Percentiles rank a stretch among this genome's conserved stretches.
Conservation (phyloP, 345 rosid genomes). For the Populus davidiana region DNA sequence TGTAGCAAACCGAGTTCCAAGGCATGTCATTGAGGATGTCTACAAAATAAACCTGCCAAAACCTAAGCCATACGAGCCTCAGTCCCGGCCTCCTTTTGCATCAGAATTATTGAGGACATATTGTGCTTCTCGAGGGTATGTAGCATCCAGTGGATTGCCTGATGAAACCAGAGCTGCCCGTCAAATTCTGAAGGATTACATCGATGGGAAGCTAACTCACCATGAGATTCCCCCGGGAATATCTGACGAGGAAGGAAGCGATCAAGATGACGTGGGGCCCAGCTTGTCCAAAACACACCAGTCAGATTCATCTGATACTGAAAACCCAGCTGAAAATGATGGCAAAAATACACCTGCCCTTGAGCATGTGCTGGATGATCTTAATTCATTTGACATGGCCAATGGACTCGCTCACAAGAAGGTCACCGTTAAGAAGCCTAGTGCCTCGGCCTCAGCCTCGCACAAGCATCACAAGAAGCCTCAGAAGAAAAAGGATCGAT, state of each 20-base stretch:
- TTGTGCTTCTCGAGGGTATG: constrained; percentile 79
- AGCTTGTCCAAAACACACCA: constrained; percentile 25
- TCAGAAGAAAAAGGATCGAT: constrained; percentile 56
- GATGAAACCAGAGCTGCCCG: constrained; percentile 91
- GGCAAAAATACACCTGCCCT: constrained; percentile 32
- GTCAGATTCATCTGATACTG: constrained; percentile 47
- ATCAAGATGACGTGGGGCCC: constrained; percentile 25
- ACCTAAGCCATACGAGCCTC: constrained; percentile 79
- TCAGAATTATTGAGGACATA: constrained; percentile 65
- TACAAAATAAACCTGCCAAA: constrained; percentile 75
- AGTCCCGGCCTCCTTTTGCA: constrained; percentile 74
- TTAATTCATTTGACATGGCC: constrained; percentile 66
- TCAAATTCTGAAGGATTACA: constrained; percentile 73
- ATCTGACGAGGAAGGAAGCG: constrained; percentile 28
- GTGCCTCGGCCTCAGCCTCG: constrained; percentile 19
- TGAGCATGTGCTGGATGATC: constrained; percentile 64
- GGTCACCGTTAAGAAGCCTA: constrained; percentile 42
- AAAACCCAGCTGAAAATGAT: constrained; percentile 20
- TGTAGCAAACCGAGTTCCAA: constrained; percentile 73
- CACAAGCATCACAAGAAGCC: constrained; percentile 77
- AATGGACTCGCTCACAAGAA: constrained; percentile 60
- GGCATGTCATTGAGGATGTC: constrained; percentile 57
- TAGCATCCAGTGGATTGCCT: constrained; percentile 93
- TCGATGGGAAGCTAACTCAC: constrained; percentile 81
- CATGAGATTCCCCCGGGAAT: constrained; percentile 69